Conservation (phyloP, 768 basidiomycete species). For the Leccinellum rugosiceps region DNA sequence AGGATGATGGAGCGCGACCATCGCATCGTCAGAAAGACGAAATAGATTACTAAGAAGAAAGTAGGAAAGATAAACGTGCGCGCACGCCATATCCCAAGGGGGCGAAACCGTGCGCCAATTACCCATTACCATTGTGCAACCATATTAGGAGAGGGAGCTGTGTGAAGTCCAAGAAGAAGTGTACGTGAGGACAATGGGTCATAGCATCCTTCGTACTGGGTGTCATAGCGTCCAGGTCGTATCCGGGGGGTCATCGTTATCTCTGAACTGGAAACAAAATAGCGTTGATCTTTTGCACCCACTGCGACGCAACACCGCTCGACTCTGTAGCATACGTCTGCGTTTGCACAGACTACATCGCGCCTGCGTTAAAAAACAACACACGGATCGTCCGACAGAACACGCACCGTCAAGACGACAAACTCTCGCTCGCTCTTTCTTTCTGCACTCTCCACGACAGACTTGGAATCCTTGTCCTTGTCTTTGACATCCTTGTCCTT, state of each 20-base stretch:
- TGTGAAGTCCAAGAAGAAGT: not conserved
- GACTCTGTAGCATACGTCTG: conserved; percentile 43
- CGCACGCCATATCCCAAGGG: not conserved
- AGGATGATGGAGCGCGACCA: not conserved
- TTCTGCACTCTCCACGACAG: conserved; percentile 45
- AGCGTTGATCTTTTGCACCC: conserved; percentile 41
- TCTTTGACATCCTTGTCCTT: conserved; percentile 44
- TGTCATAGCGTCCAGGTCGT: not conserved
- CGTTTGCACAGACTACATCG: conserved; percentile 43
- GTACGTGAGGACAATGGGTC: not conserved
- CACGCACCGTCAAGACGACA: conserved; percentile 56
- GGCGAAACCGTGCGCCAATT: not conserved
- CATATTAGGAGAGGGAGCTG: not conserved
- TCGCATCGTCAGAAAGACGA: not conserved
- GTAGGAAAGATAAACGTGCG: not conserved
- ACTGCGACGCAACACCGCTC: conserved; percentile 30
- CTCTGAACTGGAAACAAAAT: not conserved
- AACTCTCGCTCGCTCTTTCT: conserved; percentile 57
- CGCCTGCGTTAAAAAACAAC: not conserved
- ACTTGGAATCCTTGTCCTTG: conserved; percentile 45
- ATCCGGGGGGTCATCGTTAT: not conserved
- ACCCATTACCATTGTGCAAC: not conserved
- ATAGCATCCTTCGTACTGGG: not conserved
- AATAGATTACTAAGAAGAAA: not conserved
- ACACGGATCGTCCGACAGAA: not conserved